A percentile compares a stretch with the other conserved stretches of the same genome.
Evolutionary conservation across 106 monocot species (phyloP).

Genomic region (Dactylorhiza incarnata): DNA sequence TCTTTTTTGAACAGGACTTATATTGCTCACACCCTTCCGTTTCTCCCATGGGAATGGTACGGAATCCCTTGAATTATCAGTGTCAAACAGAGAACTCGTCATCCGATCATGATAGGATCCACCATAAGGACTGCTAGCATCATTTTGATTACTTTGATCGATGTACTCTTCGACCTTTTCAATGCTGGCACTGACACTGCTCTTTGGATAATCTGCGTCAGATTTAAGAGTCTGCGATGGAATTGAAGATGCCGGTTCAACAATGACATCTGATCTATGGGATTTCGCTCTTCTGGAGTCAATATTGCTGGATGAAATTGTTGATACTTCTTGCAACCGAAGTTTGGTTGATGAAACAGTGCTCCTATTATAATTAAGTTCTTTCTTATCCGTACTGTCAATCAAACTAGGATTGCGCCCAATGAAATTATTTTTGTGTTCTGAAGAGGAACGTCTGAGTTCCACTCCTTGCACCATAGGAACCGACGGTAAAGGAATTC

Average conservation of each 20-base stretch:
- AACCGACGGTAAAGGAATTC: constrained; percentile 6
- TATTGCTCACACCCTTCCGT: neutral
- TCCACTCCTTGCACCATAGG: constrained; percentile 30
- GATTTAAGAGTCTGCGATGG: neutral
- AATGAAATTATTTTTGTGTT: neutral
- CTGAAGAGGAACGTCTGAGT: constrained; percentile 4
- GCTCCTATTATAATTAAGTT: neutral
- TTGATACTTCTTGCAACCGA: neutral
- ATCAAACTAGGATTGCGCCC: neutral
- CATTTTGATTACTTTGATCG: neutral
- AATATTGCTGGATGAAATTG: neutral
- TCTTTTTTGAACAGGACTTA: constrained; percentile 11
- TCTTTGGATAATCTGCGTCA: constrained; percentile 3
- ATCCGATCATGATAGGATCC: neutral
- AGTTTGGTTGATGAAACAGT: neutral
- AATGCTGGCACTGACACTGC: constrained; percentile 21
- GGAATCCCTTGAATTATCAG: constrained; percentile 10
- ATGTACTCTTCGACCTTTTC: constrained; percentile 28
- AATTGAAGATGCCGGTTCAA: neutral
- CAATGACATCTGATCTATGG: neutral
- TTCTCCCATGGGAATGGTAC: constrained; percentile 62
- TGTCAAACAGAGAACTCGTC: neutral
- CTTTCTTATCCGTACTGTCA: neutral
- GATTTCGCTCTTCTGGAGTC: neutral
- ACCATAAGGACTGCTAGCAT: neutral